phyloP scores from a whole-genome alignment of 805 yeast genomes.

The Candida loeiensis region DNA sequence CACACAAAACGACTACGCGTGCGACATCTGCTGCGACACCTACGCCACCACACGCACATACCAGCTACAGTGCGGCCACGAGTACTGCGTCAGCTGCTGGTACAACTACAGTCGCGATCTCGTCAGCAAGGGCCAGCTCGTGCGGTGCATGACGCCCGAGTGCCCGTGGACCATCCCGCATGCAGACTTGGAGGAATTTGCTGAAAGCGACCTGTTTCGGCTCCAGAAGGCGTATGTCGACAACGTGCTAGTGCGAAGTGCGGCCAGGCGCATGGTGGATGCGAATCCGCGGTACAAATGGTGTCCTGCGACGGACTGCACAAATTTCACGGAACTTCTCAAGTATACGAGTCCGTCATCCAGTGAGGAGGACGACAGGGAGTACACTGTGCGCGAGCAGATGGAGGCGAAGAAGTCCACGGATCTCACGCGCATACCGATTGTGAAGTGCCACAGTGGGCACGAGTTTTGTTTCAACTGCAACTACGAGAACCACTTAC shows the following conservation, averaged over 20 bases:
- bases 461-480: conserved; percentile 82
- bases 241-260: conserved; percentile 37
- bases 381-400: conserved; percentile 6
- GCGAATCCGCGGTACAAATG: conserved; percentile 51
- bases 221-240: conserved; percentile 20
- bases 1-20: conserved; percentile 32
- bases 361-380: conserved; percentile 19
- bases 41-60: conserved; percentile 35
- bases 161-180: conserved; percentile 46
- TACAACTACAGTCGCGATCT: conserved; percentile 51
- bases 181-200: conserved; percentile 29
- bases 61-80: conserved; percentile 64
- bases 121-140: conserved; percentile 40
- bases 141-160: conserved; percentile 64
- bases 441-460: conserved; percentile 61
- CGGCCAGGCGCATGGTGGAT: conserved; percentile 50
- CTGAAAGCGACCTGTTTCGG: background rate
- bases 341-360: conserved; percentile 10
- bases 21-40: conserved; percentile 74
- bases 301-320: conserved; percentile 88
- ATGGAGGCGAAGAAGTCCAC: conserved; percentile 7
- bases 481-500: conserved; percentile 71
- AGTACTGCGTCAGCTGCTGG: conserved; percentile 69
- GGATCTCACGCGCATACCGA: conserved; percentile 45
- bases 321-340: conserved; percentile 45